Evolutionary conservation across 2,329 filamentous ascomycete species (phyloP), one percentile per base, ranked within the genome.

Genomic region (Claviceps lovelessii): DNA sequence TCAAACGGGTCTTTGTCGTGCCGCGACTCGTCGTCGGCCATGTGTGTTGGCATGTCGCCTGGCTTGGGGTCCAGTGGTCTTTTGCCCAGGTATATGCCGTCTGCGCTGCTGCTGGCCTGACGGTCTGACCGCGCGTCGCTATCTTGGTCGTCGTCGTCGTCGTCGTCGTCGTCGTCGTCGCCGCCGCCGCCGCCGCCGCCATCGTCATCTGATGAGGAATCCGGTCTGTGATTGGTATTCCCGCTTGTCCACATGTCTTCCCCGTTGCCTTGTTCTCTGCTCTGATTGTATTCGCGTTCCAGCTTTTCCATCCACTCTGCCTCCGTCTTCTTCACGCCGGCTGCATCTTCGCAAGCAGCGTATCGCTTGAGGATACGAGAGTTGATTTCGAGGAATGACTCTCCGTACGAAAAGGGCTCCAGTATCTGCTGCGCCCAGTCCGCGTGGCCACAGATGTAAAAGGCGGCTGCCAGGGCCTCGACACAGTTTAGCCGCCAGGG

Each of bases 401-500:
- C 73, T 0, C 93, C 93, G 65, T 98, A 98, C 3, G 84, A 84
- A 64, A 98, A 98, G 2, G 88, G 86, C 59, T 81, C 80, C 33
- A 98, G 72, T 1, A 95, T 82, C 58, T 88, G 80, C 65, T 86
- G 82, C 0, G 93, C 91, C 93, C 93, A 98, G 52, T 96, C 91
- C 7, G 79, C 68, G 64, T 93, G 88, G 5, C 93, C 89, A 63
- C 91, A 97, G 59, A 98, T 98, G 64, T 80, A 88, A 65, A 95
- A 98, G 28, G 88, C 88, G 4, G 93, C 91, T 0, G 90, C 93
- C 49, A 98, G 75, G 4, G 93, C 93, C 73, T 98, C 93, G 35
- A 90, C 93, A 63, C 93, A 98, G 70, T 98, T 98, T 58, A 98
- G 70, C 54, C 90, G 78, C 88, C 90, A 96, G 5, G 93, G 93